Percentiles rank a stretch among this genome's conserved stretches.
phyloP scores from a whole-genome alignment of 2,329 filamentous ascomycete genomes.

The Meredithiella fracta region DNA sequence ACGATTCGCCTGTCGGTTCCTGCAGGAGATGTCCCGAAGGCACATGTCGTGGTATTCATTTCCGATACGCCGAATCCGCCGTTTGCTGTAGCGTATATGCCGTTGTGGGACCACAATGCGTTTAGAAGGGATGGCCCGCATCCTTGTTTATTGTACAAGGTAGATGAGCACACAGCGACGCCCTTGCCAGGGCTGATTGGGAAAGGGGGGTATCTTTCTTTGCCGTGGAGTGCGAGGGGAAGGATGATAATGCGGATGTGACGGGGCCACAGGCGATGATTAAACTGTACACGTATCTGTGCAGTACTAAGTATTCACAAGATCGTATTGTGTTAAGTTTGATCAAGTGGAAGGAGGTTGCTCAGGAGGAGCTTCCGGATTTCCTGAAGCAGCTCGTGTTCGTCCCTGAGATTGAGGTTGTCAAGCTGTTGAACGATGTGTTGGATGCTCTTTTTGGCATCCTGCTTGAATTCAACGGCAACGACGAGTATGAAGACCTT shows the following conservation, averaged over 20 bases:
- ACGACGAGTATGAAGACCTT: slow-evolving; percentile 81
- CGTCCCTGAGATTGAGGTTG: slow-evolving; percentile 91
- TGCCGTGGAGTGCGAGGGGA: slow-evolving; percentile 60
- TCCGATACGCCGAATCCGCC: slow-evolving; percentile 74
- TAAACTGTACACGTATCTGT: slow-evolving; percentile 67
- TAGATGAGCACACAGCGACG: slow-evolving; percentile 75
- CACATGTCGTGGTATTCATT: slow-evolving; percentile 79
- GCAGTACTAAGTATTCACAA: slow-evolving; percentile 88
- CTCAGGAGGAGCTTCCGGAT: slow-evolving; percentile 52
- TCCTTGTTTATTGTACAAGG: slow-evolving; percentile 66
- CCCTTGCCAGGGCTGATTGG: slow-evolving; percentile 45
- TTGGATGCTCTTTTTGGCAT: slow-evolving; percentile 85
- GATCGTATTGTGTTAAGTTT: slow-evolving; percentile 73
- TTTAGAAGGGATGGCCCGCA: slow-evolving; percentile 79
- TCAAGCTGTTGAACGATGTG: slow-evolving; percentile 80
- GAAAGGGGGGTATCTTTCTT: slow-evolving; percentile 69
- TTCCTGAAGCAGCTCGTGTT: slow-evolving; percentile 75
- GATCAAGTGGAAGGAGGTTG: slow-evolving; percentile 68
- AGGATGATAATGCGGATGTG: slow-evolving; percentile 54
- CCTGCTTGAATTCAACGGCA: slow-evolving; percentile 75
- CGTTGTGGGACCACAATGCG: slow-evolving; percentile 79
- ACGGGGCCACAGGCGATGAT: slow-evolving; percentile 69
- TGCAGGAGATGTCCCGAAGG: slow-evolving; percentile 61
- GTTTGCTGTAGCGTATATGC: slow-evolving; percentile 84
- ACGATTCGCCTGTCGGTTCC: slow-evolving; percentile 68